These are phyloP conservation scores for Hibiscus syriacus DNA, from an alignment of 345 rosid species.

Conservation along the genomic window DNA sequence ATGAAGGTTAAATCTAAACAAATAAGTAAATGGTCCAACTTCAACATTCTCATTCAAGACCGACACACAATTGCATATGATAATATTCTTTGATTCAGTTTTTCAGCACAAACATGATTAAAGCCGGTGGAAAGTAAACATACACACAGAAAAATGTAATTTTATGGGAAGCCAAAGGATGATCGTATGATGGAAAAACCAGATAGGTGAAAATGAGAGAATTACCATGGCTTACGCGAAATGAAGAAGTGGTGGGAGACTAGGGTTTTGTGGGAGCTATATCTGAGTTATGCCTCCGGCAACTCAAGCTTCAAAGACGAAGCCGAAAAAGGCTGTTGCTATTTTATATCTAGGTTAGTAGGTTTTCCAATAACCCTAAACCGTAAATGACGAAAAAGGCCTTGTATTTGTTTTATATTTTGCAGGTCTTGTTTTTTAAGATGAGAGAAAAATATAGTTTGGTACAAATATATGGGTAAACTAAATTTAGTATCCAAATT, in stretches of 20 bases:
- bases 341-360: background rate
- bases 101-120: too few relatives aligned
- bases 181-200: background rate
- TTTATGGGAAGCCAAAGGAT: background rate
- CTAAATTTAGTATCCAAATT: too few relatives aligned
- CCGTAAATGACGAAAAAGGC: background rate
- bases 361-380: background rate
- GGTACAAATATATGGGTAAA: too few relatives aligned
- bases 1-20: too few relatives aligned
- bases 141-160: background rate
- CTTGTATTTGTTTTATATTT: background rate
- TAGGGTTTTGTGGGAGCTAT: background rate
- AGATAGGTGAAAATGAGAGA: background rate
- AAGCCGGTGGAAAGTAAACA: background rate
- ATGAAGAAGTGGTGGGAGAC: background rate
- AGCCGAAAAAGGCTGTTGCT: too few relatives aligned
- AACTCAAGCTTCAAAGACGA: background rate
- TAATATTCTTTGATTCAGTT: too few relatives aligned
- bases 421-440: too few relatives aligned
- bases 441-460: too few relatives aligned
- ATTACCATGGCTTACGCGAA: constrained; percentile 4
- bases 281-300: background rate
- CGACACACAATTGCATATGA: too few relatives aligned
- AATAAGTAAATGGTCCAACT: too few relatives aligned
- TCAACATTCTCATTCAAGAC: too few relatives aligned